Evolutionary conservation across 495 filamentous ascomycete species (phyloP), one percentile per base, ranked within the genome.

Genomic region (Chlorociboria aeruginascens): DNA sequence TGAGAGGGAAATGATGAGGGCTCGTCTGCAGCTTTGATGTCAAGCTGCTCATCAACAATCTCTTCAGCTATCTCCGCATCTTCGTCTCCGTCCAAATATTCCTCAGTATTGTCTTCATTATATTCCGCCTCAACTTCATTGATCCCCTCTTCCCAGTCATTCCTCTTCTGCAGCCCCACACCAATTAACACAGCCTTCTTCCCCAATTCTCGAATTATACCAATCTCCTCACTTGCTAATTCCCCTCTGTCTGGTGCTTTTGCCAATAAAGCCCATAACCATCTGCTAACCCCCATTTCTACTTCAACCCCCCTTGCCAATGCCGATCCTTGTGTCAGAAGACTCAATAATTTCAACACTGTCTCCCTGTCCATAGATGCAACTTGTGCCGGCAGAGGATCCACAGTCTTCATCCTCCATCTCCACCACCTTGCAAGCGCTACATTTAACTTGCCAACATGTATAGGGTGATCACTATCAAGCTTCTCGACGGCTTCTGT

Each of bases 371-470:
- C 72, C 78, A 90, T 81, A 14, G 72, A 71, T 0, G 79, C 81
- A 13, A 90, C 56, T 56, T 88, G 85, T 0, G 69, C 76, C 9
- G 82, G 81, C 12, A 72, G 63, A 7, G 86, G 86, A 41, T 81
- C 74, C 6, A 76, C 69, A 28, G 59, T 55, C 32, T 66, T 62
- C 63, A 63, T 67, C 42, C 53, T 74, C 48, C 46, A 79, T 37
- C 25, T 74, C 69, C 54, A 77, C 57, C 46, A 68, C 54, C 73
- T 68, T 4, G 43, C 35, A 72, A 66, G 73, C 45, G 61, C 70
- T 63, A 48, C 64, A 48, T 48, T 69, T 52, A 42, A 51, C 40
- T 50, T 64, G 33, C 58, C 73, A 6, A 82, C 68, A 40, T 69
- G 66, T 32, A 72, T 79, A 7, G 75, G 76, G 55, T 83, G 76